Evolutionary conservation across 208 protist genomes (phyloP).

Genomic region (Tritrichomonas foetus): DNA sequence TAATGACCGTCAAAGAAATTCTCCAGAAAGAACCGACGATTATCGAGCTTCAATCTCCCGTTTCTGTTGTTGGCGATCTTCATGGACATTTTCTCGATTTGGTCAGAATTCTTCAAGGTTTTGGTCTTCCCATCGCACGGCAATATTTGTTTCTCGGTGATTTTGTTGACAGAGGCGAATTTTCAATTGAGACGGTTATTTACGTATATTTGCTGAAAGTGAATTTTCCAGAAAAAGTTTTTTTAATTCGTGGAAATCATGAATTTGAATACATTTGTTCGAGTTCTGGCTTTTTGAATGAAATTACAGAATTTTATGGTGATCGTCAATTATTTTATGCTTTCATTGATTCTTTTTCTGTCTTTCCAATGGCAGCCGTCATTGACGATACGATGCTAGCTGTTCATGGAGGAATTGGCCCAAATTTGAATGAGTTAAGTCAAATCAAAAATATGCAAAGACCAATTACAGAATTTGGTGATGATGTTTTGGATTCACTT

Average conservation of each 20-base stretch:
- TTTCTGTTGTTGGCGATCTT: neutral
- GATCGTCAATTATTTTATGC: neutral
- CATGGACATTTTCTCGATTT: neutral
- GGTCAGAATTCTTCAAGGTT: neutral
- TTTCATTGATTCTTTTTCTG: neutral
- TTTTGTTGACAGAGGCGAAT: neutral
- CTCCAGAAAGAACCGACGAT: neutral
- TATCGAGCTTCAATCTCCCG: neutral
- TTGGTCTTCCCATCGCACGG: neutral
- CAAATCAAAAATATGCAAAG: neutral
- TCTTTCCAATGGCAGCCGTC: neutral
- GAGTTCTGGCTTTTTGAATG: neutral
- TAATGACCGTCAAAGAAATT: neutral
- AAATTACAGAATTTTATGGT: neutral
- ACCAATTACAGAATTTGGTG: neutral
- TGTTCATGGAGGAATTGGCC: conserved; percentile 8
- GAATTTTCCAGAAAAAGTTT: neutral
- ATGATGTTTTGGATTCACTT: neutral
- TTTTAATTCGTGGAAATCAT: conserved; percentile 20
- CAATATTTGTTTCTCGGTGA: neutral
- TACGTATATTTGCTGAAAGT: neutral
- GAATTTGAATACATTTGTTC: neutral
- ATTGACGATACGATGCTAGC: neutral
- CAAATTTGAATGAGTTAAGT: neutral
- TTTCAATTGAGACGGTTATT: conserved; percentile 12